phyloP scores from a whole-genome alignment of 306 rosid genomes.

The Sicyos baderoa region DNA sequence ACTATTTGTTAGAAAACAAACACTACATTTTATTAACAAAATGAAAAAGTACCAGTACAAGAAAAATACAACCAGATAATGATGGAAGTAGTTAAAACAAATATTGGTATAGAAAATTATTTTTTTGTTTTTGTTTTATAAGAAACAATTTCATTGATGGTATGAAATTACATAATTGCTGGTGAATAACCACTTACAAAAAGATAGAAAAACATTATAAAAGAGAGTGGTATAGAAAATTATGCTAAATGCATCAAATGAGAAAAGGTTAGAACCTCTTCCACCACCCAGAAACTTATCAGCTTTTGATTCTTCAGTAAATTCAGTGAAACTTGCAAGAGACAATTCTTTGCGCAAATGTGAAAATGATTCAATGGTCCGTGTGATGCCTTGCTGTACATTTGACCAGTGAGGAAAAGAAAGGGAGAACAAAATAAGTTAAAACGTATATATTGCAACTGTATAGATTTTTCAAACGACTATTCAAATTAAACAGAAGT shows the following conservation, averaged over 20 bases:
- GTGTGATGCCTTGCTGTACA: conserved; percentile 59
- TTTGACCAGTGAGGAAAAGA: conserved; percentile 13
- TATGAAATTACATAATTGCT: too few species aligned
- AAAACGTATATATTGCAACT: not conserved
- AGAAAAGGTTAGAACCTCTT: conserved; percentile 45
- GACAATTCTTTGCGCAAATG: conserved; percentile 48
- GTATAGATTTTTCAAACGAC: not conserved
- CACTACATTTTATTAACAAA: too few species aligned
- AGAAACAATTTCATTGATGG: too few species aligned
- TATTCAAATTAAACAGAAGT: not conserved
- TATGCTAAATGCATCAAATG: conserved; percentile 7
- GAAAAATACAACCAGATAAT: not conserved
- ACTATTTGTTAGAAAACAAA: too few species aligned
- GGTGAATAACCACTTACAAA: too few species aligned
- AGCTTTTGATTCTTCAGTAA: conserved; percentile 52
- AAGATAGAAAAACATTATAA: too few species aligned
- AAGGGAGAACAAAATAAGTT: not conserved
- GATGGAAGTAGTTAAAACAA: not conserved
- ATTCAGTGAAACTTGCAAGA: conserved; percentile 29
- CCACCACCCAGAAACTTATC: conserved; percentile 73
- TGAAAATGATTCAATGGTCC: conserved; percentile 59
- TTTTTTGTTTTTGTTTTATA: too few species aligned
- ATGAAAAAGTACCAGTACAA: not conserved
- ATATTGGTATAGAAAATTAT: not conserved
- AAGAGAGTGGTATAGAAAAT: not conserved